A percentile compares a stretch with the other conserved stretches of the same genome.
These are phyloP conservation scores for Monosporascus sp. DNA, from an alignment of 2,329 filamentous ascomycete genomes.

Conservation along the genomic window DNA sequence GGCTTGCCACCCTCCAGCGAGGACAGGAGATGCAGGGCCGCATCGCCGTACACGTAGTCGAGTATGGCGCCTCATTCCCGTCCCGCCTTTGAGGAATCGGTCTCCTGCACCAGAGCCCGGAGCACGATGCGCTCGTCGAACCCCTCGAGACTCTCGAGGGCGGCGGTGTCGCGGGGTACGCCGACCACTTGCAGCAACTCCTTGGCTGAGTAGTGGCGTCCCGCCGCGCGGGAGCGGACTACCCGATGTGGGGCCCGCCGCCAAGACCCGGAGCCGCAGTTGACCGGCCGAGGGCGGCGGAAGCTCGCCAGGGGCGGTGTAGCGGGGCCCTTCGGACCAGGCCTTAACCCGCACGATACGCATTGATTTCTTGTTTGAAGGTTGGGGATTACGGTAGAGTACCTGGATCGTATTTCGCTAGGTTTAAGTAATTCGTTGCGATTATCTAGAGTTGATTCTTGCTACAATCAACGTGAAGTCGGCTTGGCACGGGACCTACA, in stretches of 20 bases:
- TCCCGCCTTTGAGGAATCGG: conserved; percentile 37
- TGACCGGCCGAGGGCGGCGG: conserved; percentile 31
- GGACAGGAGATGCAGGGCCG: conserved; percentile 35
- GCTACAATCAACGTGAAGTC: too few relatives aligned
- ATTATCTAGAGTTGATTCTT: too few relatives aligned
- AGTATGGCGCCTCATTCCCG: conserved; percentile 49
- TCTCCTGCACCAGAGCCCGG: conserved; percentile 30
- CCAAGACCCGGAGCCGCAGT: conserved; percentile 46
- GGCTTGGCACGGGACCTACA: too few relatives aligned
- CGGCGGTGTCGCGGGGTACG: conserved; percentile 39
- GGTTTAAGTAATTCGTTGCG: too few relatives aligned
- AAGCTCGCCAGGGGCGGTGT: conserved; percentile 29
- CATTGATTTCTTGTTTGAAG: background rate
- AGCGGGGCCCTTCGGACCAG: conserved; percentile 24
- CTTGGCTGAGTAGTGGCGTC: conserved; percentile 48
- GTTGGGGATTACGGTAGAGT: background rate
- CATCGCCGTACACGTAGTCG: conserved; percentile 52
- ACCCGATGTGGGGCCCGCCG: conserved; percentile 47
- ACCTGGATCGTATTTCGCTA: too few relatives aligned
- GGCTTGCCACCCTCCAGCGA: conserved; percentile 35
- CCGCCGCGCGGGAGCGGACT: conserved; percentile 47
- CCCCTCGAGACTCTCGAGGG: conserved; percentile 33
- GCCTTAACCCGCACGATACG: conserved; percentile 12
- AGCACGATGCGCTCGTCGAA: conserved; percentile 40
- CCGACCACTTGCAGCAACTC: conserved; percentile 47